A percentile compares a stretch with the other conserved stretches of the same genome.
Conservation (phyloP, 139 green algal genomes). For the Parachlorella kessleri region DNA sequence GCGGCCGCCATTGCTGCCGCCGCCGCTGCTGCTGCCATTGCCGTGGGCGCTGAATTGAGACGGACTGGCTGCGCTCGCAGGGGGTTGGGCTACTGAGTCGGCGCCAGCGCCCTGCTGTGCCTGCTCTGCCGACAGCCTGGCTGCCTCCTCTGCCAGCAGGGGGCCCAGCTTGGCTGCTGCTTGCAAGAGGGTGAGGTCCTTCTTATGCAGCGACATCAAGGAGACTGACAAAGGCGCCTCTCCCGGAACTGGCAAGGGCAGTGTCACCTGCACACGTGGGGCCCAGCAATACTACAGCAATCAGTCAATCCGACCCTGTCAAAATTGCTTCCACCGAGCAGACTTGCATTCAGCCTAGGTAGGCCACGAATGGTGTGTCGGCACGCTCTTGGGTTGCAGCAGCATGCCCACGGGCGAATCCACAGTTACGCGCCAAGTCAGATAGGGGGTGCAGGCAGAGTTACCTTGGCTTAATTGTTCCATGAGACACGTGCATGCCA, state of each 20-base stretch:
- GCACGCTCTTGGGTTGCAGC: no score
- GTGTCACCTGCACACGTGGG: neutral
- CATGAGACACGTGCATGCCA: no score
- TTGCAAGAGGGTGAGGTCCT: constrained; percentile 43
- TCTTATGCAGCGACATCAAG: constrained; percentile 39
- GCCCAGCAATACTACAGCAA: neutral
- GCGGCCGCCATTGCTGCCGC: neutral
- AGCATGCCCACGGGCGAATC: no score
- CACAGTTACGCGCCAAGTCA: no score
- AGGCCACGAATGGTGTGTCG: no score
- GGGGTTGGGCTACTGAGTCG: neutral
- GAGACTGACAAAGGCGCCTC: constrained; percentile 32
- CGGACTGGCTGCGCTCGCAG: neutral
- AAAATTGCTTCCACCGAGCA: no score
- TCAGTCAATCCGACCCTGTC: no score
- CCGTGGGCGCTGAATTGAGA: neutral
- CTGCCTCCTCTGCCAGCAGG: constrained; percentile 25
- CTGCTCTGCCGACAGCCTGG: constrained; percentile 13
- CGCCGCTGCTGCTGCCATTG: neutral
- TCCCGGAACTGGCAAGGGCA: constrained; percentile 15
- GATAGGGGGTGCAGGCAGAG: no score
- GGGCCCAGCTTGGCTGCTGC: constrained; percentile 37
- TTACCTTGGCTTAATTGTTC: no score
- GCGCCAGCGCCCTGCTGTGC: neutral
- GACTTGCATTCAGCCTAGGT: no score